Base-by-base conservation (phyloP, 1,284 basidiomycete genomes). In the Ganoderma leucocontextum region DNA sequence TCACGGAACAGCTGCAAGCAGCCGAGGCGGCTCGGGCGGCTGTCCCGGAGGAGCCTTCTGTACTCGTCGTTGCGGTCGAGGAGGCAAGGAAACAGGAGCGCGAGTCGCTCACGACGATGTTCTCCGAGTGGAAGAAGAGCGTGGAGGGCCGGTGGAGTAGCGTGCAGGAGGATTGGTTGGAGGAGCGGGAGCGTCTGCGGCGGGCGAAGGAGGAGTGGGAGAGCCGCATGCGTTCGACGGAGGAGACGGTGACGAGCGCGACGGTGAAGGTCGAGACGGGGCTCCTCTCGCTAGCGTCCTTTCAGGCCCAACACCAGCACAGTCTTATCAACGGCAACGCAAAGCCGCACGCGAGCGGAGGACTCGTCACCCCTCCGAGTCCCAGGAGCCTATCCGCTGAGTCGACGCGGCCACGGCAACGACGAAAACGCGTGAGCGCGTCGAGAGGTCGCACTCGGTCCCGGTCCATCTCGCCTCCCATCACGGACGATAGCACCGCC, bases 181-280 rank as follows among this genome's bases (percentile, higher is more conserved):
- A 88, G 33, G 97, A 98, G 80, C 86, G 95, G 2, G 91, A 93
- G 71, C 85, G 93, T 39, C 83, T 98, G 8, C 84, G 86, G 52
- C 85, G 87, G 29, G 93, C 94, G 10, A 87, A 93, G 44, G 89
- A 93, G 47, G 94, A 96, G 71, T 97, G 94, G 92, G 96, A 98
- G 85, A 78, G 58, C 36, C 80, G 81, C 17, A 78, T 82, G 41
- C 79, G 78, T n/a, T 74, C 75, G 19, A 67, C 84, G n/a, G 85
- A 87, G 72, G 76, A 81, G n/a, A 79, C 80, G 3, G 65, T 87
- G 42, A 79, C 78, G 42, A 75, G 70, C 59, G 75, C 80, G 15
- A 77, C 80, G 3, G 78, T 80, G 55, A 84, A 82, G 73, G 79
- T 87, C 19, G 87, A 86, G 70, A 80, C 80, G 0, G 83, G 86